phyloP scores from a whole-genome alignment of 176 grass and related monocot genomes.

The Thalia dealbata region DNA sequence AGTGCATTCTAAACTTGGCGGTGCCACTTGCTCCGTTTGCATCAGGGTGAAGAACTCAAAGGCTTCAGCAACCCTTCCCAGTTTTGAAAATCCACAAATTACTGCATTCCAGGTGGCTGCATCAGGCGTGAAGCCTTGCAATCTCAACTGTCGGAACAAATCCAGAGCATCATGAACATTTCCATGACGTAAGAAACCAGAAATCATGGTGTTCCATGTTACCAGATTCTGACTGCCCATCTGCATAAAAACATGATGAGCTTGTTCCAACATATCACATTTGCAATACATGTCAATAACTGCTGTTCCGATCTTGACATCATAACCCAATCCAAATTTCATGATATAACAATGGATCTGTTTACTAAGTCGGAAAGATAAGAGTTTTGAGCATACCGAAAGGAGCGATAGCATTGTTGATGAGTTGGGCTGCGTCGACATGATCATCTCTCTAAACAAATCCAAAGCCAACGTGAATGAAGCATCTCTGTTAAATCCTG shows the following conservation, averaged over 20 bases:
- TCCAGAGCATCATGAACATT: background rate
- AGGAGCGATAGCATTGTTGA: slow-evolving; percentile 27
- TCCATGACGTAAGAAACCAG: slow-evolving; percentile 18
- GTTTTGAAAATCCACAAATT: slow-evolving; percentile 27
- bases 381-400: slow-evolving; percentile 23
- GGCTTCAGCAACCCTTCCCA: slow-evolving; percentile 11
- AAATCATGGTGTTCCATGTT: slow-evolving; percentile 34
- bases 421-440: slow-evolving; percentile 4
- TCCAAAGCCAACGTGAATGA: slow-evolving; percentile 16
- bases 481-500: slow-evolving; percentile 17
- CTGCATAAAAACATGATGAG: slow-evolving; percentile 23
- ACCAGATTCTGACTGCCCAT: slow-evolving; percentile 28
- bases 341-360: slow-evolving; percentile 28
- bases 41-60: slow-evolving; percentile 25
- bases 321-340: slow-evolving; percentile 4
- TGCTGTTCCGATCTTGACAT: slow-evolving; percentile 26
- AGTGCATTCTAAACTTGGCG: slow-evolving; percentile 29
- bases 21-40: slow-evolving; percentile 13
- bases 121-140: slow-evolving; percentile 27
- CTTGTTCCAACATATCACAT: slow-evolving; percentile 17
- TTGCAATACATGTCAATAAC: slow-evolving; percentile 33
- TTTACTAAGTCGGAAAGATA: slow-evolving; percentile 10
- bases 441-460: slow-evolving; percentile 18
- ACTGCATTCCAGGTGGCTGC: slow-evolving; percentile 25
- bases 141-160: slow-evolving; percentile 23